Evolutionary conservation across 495 filamentous ascomycete genomes (phyloP).

Genomic region (Astrothelium subdiscretum): DNA sequence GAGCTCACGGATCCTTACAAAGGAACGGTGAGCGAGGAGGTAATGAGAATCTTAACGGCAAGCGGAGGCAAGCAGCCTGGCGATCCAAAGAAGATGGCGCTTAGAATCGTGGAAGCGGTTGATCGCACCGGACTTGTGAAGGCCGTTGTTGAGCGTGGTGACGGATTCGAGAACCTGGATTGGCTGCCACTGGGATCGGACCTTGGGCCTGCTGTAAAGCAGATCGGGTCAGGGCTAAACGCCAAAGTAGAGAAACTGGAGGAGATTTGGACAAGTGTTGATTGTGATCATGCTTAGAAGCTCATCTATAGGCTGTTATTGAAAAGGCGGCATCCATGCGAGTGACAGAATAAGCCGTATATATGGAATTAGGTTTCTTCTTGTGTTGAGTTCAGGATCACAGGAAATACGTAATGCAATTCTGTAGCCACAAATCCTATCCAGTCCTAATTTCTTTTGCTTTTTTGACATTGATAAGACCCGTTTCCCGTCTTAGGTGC

Average conservation of each 20-base stretch:
- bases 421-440: too few species aligned
- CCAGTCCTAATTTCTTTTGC: too few species aligned
- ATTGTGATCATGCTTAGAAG: background rate
- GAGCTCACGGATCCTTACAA: background rate
- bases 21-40: background rate
- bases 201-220: background rate
- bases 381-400: too few species aligned
- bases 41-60: conserved; percentile 4
- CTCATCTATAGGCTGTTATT: too few species aligned
- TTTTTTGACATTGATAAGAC: too few species aligned
- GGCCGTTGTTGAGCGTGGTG: background rate
- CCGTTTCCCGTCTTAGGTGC: too few species aligned
- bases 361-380: too few species aligned
- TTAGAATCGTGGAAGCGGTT: conserved; percentile 13
- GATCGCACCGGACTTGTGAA: background rate
- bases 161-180: background rate
- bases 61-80: conserved; percentile 10
- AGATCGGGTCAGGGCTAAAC: background rate
- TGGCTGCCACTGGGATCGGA: background rate
- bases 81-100: conserved; percentile 14
- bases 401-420: too few species aligned
- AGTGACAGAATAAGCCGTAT: too few species aligned
- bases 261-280: background rate
- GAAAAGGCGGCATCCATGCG: too few species aligned
- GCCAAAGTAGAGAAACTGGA: background rate